These are phyloP conservation scores for Starmerella vaccinii DNA, from an alignment of 805 yeast species.

Conservation along the genomic window DNA sequence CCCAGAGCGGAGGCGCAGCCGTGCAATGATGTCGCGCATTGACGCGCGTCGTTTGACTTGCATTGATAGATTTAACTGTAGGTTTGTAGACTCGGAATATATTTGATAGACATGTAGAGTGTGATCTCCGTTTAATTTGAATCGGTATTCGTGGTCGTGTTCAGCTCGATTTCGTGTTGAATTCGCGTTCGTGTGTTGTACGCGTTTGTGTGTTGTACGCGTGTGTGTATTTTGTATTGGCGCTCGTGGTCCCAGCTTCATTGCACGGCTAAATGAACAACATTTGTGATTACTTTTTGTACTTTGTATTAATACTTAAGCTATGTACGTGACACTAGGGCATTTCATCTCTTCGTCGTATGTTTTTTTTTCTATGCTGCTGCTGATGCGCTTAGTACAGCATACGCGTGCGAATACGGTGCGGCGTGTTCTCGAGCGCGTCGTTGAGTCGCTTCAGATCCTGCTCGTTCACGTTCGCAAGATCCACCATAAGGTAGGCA, in stretches of 20 bases:
- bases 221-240: background rate
- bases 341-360: too few relatives aligned
- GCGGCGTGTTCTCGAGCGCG: slow-evolving; percentile 78
- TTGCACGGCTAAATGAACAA: background rate
- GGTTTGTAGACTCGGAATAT: too few relatives aligned
- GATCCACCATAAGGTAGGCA: slow-evolving; percentile 97
- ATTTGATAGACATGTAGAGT: too few relatives aligned
- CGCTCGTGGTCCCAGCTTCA: background rate
- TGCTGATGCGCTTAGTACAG: slow-evolving; percentile 47
- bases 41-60: background rate
- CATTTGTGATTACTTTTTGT: background rate
- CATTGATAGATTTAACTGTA: background rate
- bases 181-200: too few relatives aligned
- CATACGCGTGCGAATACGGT: slow-evolving; percentile 82
- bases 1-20: slow-evolving; percentile 9
- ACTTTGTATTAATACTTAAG: background rate
- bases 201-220: background rate
- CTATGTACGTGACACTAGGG: background rate
- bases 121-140: too few relatives aligned
- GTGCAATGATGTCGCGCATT: background rate
- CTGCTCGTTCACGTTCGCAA: slow-evolving; percentile 67
- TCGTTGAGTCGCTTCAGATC: slow-evolving; percentile 80
- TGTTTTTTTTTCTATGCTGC: background rate
- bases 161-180: too few relatives aligned
- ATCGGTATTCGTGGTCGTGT: too few relatives aligned